Conservation (phyloP, 2,329 filamentous ascomycete species). For the Lecanosticta acicola region DNA sequence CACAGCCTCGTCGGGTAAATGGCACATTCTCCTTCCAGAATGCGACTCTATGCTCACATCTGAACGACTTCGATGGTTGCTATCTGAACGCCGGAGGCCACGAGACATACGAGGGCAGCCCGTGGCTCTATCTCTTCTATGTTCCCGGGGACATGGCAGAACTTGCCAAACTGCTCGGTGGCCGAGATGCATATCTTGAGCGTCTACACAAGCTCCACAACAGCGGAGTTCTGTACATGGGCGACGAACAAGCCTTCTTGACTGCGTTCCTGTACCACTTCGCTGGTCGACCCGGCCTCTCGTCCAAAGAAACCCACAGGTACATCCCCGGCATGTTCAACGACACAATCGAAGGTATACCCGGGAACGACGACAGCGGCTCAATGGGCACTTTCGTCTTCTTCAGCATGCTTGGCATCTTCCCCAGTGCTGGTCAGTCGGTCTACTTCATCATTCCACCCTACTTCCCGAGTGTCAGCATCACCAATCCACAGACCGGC, state of each 20-base stretch:
- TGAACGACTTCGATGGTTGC: constrained; percentile 19
- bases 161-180: constrained; percentile 15
- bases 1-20: constrained; percentile 16
- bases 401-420: constrained; percentile 64
- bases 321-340: constrained; percentile 58
- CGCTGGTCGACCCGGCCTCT: constrained; percentile 56
- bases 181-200: constrained; percentile 14
- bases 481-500: constrained; percentile 50
- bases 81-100: constrained; percentile 34
- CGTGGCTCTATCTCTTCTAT: constrained; percentile 21
- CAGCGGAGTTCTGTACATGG: constrained; percentile 38
- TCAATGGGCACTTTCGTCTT: constrained; percentile 67
- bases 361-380: constrained; percentile 66
- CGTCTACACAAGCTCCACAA: constrained; percentile 55
- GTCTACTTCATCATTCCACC: constrained; percentile 47
- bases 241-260: constrained; percentile 29
- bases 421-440: constrained; percentile 62
- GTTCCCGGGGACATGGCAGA: constrained; percentile 19
- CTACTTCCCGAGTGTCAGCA: constrained; percentile 56
- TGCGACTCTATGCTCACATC: constrained; percentile 16
- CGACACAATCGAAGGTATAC: constrained; percentile 52
- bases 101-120: constrained; percentile 19
- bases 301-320: constrained; percentile 53
- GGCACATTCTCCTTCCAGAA: constrained; percentile 19
- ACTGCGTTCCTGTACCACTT: constrained; percentile 60